Evolutionary conservation across 768 basidiomycete species (phyloP).

Genomic region (Dendrothele bispora): DNA sequence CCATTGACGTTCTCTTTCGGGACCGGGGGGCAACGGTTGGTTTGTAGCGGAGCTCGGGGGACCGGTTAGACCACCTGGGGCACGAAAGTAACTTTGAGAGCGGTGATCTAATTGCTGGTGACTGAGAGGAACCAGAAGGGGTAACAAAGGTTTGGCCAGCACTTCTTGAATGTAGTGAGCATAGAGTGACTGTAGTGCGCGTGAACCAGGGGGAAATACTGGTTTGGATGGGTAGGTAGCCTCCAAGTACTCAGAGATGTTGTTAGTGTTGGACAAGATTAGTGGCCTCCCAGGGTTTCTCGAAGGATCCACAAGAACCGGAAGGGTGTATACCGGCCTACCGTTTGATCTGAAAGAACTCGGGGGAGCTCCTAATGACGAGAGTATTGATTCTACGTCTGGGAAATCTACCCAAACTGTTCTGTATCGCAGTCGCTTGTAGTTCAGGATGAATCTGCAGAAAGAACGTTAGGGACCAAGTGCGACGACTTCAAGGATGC

Average conservation of each 20-base stretch:
- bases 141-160: constrained; percentile 63
- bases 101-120: constrained; percentile 60
- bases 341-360: constrained; percentile 55
- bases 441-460: constrained; percentile 75
- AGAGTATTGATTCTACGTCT: constrained; percentile 63
- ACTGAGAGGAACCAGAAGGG: constrained; percentile 69
- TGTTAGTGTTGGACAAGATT: constrained; percentile 57
- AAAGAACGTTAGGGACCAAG: background rate
- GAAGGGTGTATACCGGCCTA: constrained; percentile 64
- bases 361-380: constrained; percentile 59
- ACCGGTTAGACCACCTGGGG: background rate
- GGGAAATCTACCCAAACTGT: constrained; percentile 73
- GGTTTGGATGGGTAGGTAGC: constrained; percentile 65
- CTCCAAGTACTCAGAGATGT: constrained; percentile 75
- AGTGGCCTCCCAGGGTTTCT: constrained; percentile 43
- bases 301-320: constrained; percentile 64
- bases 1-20: constrained; percentile 48
- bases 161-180: constrained; percentile 69
- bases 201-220: constrained; percentile 68
- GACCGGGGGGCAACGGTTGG: constrained; percentile 15
- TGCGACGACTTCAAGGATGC: background rate
- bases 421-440: constrained; percentile 67
- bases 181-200: constrained; percentile 67
- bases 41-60: background rate
- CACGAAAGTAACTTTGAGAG: constrained; percentile 50